Percentiles rank a stretch among this genome's conserved stretches.
Conservation (phyloP, 2,329 filamentous ascomycete genomes). For the Chaetomiaceae sp. region DNA sequence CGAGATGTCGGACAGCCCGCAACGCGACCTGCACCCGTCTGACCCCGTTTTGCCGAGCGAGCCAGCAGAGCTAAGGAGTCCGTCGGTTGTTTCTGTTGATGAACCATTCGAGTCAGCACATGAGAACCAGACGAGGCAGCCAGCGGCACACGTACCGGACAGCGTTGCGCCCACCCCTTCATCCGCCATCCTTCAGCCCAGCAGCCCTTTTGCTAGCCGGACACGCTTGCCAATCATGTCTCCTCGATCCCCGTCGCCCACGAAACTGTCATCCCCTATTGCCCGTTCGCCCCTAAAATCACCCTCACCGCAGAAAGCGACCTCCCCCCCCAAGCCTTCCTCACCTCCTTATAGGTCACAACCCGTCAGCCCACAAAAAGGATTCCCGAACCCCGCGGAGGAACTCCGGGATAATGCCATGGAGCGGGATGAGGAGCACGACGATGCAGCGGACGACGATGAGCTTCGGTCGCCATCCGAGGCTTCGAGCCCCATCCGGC, state of each 20-base stretch:
- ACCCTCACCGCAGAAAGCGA: slow-evolving; percentile 13
- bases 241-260: slow-evolving; percentile 24
- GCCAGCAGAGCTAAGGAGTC: slow-evolving; percentile 23
- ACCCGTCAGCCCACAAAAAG: slow-evolving; percentile 9
- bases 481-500: slow-evolving; percentile 65
- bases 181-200: slow-evolving; percentile 10
- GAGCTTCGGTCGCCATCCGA: slow-evolving; percentile 55
- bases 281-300: slow-evolving; percentile 17
- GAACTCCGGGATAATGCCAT: slow-evolving; percentile 1
- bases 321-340: slow-evolving; percentile 18
- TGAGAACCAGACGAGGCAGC: slow-evolving; percentile 38
- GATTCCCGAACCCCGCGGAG: slow-evolving; percentile 17
- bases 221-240: slow-evolving; percentile 18
- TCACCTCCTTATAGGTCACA: slow-evolving; percentile 10
- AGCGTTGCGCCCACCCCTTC: slow-evolving; percentile 11
- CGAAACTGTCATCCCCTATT: slow-evolving; percentile 23
- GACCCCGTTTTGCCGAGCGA: slow-evolving; percentile 17
- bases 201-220: slow-evolving; percentile 19
- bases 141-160: slow-evolving; percentile 18
- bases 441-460: slow-evolving; percentile 33
- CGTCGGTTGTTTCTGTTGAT: slow-evolving; percentile 32
- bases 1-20: slow-evolving; percentile 21
- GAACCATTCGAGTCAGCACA: slow-evolving; percentile 40
- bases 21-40: slow-evolving; percentile 11
- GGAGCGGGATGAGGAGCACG: neutral